Conservation (phyloP, 306 rosid species). For the Carpinus fangiana region DNA sequence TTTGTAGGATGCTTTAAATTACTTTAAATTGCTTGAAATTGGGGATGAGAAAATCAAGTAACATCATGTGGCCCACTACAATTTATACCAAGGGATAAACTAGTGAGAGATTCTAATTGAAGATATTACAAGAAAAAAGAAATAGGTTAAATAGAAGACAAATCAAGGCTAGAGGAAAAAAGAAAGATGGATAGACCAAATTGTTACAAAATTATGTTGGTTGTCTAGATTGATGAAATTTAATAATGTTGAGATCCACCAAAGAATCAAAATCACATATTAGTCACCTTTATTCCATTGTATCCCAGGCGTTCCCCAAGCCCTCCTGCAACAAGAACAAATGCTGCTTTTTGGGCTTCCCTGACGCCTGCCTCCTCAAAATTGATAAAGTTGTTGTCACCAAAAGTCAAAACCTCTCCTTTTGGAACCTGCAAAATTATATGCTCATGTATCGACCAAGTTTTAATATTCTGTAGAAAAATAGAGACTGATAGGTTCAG, state of each 20-base stretch:
- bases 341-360: slow-evolving; percentile 77
- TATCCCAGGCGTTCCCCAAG: slow-evolving; percentile 98
- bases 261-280: background rate
- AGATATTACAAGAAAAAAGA: background rate
- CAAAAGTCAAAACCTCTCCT: slow-evolving; percentile 75
- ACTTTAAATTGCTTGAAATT: background rate
- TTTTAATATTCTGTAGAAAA: slow-evolving; percentile 1
- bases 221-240: background rate
- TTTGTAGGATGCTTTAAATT: background rate
- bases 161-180: no score
- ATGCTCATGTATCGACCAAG: slow-evolving; percentile 15
- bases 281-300: slow-evolving; percentile 73
- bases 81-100: background rate
- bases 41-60: slow-evolving; percentile 1
- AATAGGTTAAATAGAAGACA: background rate
- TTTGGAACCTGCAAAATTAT: slow-evolving; percentile 75
- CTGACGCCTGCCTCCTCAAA: slow-evolving; percentile 80
- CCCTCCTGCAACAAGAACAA: slow-evolving; percentile 99
- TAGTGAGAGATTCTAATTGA: slow-evolving; percentile 9
- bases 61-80: slow-evolving; percentile 10
- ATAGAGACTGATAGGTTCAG: background rate
- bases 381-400: slow-evolving; percentile 61
- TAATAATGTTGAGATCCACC: background rate
- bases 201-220: background rate
- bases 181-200: background rate